phyloP scores from a whole-genome alignment of 805 yeast genomes.

The Candida krabiensis region DNA sequence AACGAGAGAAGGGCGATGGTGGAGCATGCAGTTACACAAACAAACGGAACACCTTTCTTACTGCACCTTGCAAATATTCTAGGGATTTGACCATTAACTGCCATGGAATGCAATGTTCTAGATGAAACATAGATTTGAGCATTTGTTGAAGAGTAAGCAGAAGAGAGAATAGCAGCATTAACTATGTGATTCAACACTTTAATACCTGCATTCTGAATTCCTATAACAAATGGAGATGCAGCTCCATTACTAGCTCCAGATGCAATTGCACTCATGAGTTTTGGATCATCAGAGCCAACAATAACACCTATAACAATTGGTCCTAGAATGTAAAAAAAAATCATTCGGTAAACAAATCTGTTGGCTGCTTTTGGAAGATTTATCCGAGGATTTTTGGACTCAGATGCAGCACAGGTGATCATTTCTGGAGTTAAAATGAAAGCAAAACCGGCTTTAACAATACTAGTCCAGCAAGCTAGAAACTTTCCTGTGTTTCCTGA shows the following conservation, averaged over 20 bases:
- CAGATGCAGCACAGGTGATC: slow-evolving; percentile 33
- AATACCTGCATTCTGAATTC: slow-evolving; percentile 69
- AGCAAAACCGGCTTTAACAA: slow-evolving; percentile 65
- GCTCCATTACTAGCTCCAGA: slow-evolving; percentile 58
- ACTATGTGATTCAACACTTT: slow-evolving; percentile 70
- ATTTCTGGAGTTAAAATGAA: slow-evolving; percentile 45
- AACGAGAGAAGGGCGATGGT: slow-evolving; percentile 56
- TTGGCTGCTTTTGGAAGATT: slow-evolving; percentile 34
- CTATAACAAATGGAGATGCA: slow-evolving; percentile 89
- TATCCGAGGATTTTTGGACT: slow-evolving; percentile 31
- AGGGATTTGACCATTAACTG: slow-evolving; percentile 76
- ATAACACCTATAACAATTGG: slow-evolving; percentile 49
- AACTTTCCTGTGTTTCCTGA: slow-evolving; percentile 61
- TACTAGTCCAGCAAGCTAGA: slow-evolving; percentile 62
- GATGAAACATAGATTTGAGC: slow-evolving; percentile 73
- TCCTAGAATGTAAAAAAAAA: slow-evolving; percentile 32
- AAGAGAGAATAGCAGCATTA: slow-evolving; percentile 64
- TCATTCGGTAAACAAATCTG: slow-evolving; percentile 32
- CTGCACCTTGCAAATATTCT: slow-evolving; percentile 58
- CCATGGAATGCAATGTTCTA: slow-evolving; percentile 71
- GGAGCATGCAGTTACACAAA: slow-evolving; percentile 51
- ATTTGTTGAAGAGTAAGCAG: slow-evolving; percentile 67
- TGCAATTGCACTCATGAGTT: slow-evolving; percentile 45
- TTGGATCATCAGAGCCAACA: slow-evolving; percentile 41
- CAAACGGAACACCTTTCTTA: slow-evolving; percentile 66